Evolutionary conservation across 345 rosid species (phyloP), one percentile per base, ranked within the genome.

Genomic region (Zanthoxylum bungeanum): DNA sequence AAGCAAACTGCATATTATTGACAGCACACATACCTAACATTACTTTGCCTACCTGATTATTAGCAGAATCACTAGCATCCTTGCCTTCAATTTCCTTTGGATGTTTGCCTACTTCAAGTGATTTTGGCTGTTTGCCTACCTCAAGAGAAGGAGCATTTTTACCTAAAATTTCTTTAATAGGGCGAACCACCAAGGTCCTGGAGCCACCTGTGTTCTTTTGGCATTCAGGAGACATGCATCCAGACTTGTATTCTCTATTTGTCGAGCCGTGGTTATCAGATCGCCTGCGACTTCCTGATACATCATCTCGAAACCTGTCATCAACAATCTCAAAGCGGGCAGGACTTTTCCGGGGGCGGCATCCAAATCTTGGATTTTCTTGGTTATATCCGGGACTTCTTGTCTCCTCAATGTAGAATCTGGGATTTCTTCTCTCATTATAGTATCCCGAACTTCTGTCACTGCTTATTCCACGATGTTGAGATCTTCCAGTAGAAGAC

Each of bases 321-420:
- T 93, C 97, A 40, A 89, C 97, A 78, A 94, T 79, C 84, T 92
- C 99, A 69, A 89, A 85, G n/a, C 81, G 85, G 58, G 73, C 79
- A 78, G 93, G 84, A 76, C 71, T 83, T 75, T 63, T 89, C 69
- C 68, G 88, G 62, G 66, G 87, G 60, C 60, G 76, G 69, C 83
- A 83, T 69, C 87, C 85, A 56, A 74, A 68, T 73, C 87, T 81
- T 64, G 88, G 67, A 76, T 73, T 78, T 40, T 85, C 89, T 31
- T 37, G 75, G 36, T 75, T 55, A 78, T 73, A 80, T 62, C 75
- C 73, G 17, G 81, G 90, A 79, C 89, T 85, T 75, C 84, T 87
- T 74, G 81, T 85, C 33, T 83, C 97, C 37, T 85, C 86, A 71
- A 76, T 74, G 74, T 78, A 74, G 78, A 71, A 79, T 61, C 75